Evolutionary conservation across 2,329 filamentous ascomycete genomes (phyloP), one percentile per base, ranked within the genome.

Genomic region (Fusarium chaquense): DNA sequence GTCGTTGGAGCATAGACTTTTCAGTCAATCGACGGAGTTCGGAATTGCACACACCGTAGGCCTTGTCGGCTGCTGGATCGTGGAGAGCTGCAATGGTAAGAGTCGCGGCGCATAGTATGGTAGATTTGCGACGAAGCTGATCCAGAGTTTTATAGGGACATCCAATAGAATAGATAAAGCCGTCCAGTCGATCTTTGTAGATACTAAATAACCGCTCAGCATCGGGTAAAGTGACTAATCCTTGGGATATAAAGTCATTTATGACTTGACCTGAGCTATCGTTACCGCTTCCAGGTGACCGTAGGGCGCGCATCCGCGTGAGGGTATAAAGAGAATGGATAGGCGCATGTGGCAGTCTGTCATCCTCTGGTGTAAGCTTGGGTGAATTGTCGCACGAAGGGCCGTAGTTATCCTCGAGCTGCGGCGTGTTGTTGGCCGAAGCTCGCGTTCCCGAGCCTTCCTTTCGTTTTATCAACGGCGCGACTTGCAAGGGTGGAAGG

Each of bases 41-140:
- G 12, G 81, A 79, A 63, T 83, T 86, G 0, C 62, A 66, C 0
- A 65, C 76, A 5, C 83, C 83, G 32, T 89, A 84, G 4, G 86
- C 81, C 16, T 81, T 79, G 15, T 86, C 84, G 9, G 83, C 83
- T 26, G 82, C 81, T 2, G 85, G 83, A 26, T 88, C 86, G 67
- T 89, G 87, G 4, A 89, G 79, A 0, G 87, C 86, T 5, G 86
- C 84, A 1, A 90, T 86, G 0, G 87, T 86, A 8, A 88, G 80
- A 24, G 87, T 85, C 1, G 85, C 84, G 1, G 83, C 85, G 0
- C 86, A 84, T 13, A 90, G 78, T 3, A 89, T 78, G 0, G 85
- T 82, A 3, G 87, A 89, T 18, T 82, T 83, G 20, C 84, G 83
- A 18, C 88, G 83, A 12, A 89, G 79, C 5, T 83, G 84, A 0